These are phyloP conservation scores for Nakazawaea ishiwadae DNA, from an alignment of 805 yeast species.

Conservation along the genomic window DNA sequence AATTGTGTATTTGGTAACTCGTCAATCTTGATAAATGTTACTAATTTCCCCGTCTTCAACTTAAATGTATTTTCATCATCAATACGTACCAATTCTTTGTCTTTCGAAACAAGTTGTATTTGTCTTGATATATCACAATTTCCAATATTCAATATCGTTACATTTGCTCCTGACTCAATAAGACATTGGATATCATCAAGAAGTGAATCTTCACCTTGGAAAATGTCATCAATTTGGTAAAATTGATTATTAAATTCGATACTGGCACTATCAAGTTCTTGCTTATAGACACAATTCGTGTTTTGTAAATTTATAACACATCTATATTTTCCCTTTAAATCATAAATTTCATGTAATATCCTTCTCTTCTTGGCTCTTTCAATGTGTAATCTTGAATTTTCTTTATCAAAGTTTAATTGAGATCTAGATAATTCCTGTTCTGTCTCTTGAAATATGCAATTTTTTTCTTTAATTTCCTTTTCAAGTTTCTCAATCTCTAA, in stretches of 20 bases:
- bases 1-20: no score
- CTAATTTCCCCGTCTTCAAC: no score
- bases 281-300: no score
- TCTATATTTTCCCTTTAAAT: conserved; percentile 10
- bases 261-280: not conserved
- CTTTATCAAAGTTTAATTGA: not conserved
- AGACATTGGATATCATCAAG: not conserved
- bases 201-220: not conserved
- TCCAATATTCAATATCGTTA: not conserved
- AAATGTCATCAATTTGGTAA: no score
- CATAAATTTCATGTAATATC: conserved; percentile 7
- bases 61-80: no score
- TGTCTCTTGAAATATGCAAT: not conserved
- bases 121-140: not conserved
- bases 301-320: conserved; percentile 5
- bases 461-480: not conserved
- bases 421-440: no score
- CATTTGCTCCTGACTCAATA: not conserved
- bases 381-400: not conserved
- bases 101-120: no score
- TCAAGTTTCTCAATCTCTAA: not conserved
- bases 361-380: conserved; percentile 3
- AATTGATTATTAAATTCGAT: not conserved
- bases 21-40: no score
- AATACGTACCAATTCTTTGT: no score